These are phyloP conservation scores for Kuraishia molischiana DNA, from an alignment of 805 yeast genomes.

Conservation along the genomic window DNA sequence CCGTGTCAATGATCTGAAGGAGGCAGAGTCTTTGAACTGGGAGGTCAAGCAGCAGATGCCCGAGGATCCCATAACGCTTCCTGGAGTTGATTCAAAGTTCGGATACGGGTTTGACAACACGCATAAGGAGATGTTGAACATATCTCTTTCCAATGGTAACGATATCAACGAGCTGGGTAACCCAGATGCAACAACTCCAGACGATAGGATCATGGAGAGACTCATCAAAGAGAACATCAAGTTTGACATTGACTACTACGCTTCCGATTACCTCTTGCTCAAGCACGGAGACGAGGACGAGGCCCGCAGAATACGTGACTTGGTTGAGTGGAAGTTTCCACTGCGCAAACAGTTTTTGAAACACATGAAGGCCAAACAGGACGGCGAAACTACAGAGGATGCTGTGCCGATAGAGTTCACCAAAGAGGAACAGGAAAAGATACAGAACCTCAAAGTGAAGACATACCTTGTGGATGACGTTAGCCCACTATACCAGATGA, in stretches of 20 bases:
- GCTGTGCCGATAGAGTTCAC: constrained; percentile 47
- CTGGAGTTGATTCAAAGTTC: constrained; percentile 9
- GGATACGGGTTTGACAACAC: constrained; percentile 74
- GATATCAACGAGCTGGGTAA: constrained; percentile 83
- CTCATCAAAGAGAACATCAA: constrained; percentile 56
- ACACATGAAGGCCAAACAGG: constrained; percentile 34
- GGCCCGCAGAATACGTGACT: constrained; percentile 26
- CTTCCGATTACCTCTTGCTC: constrained; percentile 66
- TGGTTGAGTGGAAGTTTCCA: constrained; percentile 47
- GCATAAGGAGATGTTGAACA: constrained; percentile 50
- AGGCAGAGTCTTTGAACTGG: constrained; percentile 71
- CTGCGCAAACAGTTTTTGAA: constrained; percentile 29
- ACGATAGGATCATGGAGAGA: constrained; percentile 58
- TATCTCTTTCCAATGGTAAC: constrained; percentile 72
- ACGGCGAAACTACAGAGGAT: constrained; percentile 8
- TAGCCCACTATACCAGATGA: constrained; percentile 48
- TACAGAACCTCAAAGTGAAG: constrained; percentile 61
- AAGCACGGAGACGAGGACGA: constrained; percentile 49
- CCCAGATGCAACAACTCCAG: constrained; percentile 58
- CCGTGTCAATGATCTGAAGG: constrained; percentile 25
- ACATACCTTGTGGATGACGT: constrained; percentile 45
- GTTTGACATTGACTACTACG: constrained; percentile 84
- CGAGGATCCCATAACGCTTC: constrained; percentile 4
- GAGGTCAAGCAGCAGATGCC: constrained; percentile 64
- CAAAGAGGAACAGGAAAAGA: constrained; percentile 50